phyloP scores from a whole-genome alignment of 768 basidiomycete species.

The Tubosaeta brunneosetosa region DNA sequence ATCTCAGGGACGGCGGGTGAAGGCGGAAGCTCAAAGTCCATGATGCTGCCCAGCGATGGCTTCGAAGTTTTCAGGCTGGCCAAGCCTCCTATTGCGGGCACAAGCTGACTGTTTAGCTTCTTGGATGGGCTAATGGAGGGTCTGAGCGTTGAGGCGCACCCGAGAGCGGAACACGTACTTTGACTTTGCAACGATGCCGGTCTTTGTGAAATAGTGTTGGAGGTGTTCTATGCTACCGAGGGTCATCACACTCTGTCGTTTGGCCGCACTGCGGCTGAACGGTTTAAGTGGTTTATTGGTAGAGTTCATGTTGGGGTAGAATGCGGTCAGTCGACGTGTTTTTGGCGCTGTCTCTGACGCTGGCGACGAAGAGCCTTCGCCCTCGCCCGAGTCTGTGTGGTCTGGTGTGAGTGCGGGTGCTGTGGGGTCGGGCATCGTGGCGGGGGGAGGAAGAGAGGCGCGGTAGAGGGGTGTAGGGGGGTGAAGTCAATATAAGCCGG shows the following conservation, averaged over 20 bases:
- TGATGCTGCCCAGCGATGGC: constrained; percentile 38
- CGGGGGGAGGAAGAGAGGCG: constrained; percentile 11
- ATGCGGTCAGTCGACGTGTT: constrained; percentile 64
- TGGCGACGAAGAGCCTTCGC: constrained; percentile 30
- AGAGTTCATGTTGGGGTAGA: constrained; percentile 72
- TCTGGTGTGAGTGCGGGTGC: constrained; percentile 60
- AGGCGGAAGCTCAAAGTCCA: constrained; percentile 63
- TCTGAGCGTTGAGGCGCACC: constrained; percentile 4
- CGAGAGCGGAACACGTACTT: constrained; percentile 47
- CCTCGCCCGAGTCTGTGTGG: constrained; percentile 50
- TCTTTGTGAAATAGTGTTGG: constrained; percentile 92
- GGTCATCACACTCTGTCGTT: constrained; percentile 90
- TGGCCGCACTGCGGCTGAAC: constrained; percentile 87
- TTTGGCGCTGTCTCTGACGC: constrained; percentile 37
- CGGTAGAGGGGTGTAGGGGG: constrained; percentile 9
- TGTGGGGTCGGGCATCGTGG: constrained; percentile 34
- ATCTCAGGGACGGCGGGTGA: constrained; percentile 55
- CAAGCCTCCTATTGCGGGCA: constrained; percentile 70
- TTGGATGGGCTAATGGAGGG: constrained; percentile 35
- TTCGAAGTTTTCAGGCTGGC: constrained; percentile 38
- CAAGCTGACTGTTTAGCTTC: constrained; percentile 57
- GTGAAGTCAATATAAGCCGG: constrained; percentile 1
- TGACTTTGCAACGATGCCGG: constrained; percentile 67
- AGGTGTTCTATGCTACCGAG: constrained; percentile 95
- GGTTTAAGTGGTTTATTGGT: constrained; percentile 74